These are phyloP conservation scores for Metarhizium rileyi DNA, from an alignment of 2,329 filamentous ascomycete species.

Conservation along the genomic window DNA sequence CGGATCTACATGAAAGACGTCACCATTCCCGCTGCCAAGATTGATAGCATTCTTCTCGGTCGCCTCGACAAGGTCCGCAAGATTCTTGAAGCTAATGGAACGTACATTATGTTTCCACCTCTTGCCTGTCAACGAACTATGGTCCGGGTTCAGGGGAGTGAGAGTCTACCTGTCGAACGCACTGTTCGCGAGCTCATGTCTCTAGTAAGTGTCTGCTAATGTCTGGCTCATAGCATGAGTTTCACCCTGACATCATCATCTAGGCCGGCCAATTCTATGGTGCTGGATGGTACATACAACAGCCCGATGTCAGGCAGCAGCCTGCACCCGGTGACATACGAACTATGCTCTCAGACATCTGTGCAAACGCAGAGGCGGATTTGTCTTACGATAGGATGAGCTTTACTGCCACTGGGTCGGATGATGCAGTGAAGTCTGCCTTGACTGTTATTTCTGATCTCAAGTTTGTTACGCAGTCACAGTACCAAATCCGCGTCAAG, in stretches of 20 bases:
- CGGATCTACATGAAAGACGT: constrained; percentile 90
- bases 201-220: constrained; percentile 49
- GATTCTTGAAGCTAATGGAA: constrained; percentile 94
- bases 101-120: constrained; percentile 85
- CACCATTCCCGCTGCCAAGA: constrained; percentile 79
- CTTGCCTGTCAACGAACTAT: constrained; percentile 76
- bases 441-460: constrained; percentile 89
- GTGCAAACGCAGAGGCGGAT: constrained; percentile 90
- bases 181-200: constrained; percentile 95
- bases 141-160: constrained; percentile 84
- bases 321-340: constrained; percentile 65
- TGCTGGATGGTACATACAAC: constrained; percentile 88
- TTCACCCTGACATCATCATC: constrained; percentile 12
- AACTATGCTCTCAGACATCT: constrained; percentile 90
- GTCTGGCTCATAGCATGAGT: not conserved
- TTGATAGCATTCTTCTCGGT: constrained; percentile 85
- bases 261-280: constrained; percentile 96
- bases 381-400: constrained; percentile 89
- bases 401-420: constrained; percentile 89
- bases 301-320: constrained; percentile 54
- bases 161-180: constrained; percentile 88
- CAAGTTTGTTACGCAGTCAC: constrained; percentile 74
- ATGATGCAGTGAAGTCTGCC: constrained; percentile 93
- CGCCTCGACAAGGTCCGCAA: constrained; percentile 94
- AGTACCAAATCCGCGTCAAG: constrained; percentile 93